Base-by-base conservation (phyloP, 306 rosid species). In the Calophaca sinica region DNA sequence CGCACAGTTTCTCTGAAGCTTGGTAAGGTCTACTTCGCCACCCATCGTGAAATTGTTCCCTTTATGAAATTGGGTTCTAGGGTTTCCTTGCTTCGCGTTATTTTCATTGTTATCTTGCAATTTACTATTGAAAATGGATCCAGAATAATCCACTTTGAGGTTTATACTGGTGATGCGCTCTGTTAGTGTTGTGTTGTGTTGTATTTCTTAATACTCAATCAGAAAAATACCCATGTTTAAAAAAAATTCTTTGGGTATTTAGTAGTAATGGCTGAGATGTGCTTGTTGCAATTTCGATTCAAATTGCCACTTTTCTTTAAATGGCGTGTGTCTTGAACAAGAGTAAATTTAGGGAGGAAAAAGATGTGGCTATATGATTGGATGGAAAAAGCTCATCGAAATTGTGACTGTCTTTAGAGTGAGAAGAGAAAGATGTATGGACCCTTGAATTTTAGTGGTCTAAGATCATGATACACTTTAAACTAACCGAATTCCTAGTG, bases 1-100 rank as follows among this genome's bases (percentile, higher is more conserved):
- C 11, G 39, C 39, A 77, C 36, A 3, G 70, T 49, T 33, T 54
- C 74, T 60, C 71, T 11, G 36, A 42, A 41, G 28, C 26, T 3
- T 41, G 71, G 81, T 78, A 60, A 60, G 71, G 50, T 78, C 70
- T 69, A 32, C 20, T 36, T 52, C 50, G 46, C 62, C 62, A 55
- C 36, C 41, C 33, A 28, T 26, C 36, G 26, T 28, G 9, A 42
- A 9, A 42, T 42, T 42, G 8, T 15, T 63, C 15, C n/a, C n/a
- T 38, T 41, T 9, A 5, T 44, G 14, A 54, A 66, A 29, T 14
- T 8, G 3, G 1, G 20, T 5, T 63, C 2, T 10, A 29, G 44
- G 8, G 10, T 46, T 46, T 48, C 32, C 2, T 32, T 3, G 44
- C 46, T 53, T 65, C n/a, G 8, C 44, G 14, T 64, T 41, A 32